Base-by-base conservation (phyloP, 176 grass and related monocot species). In the Luzula sylvatica region DNA sequence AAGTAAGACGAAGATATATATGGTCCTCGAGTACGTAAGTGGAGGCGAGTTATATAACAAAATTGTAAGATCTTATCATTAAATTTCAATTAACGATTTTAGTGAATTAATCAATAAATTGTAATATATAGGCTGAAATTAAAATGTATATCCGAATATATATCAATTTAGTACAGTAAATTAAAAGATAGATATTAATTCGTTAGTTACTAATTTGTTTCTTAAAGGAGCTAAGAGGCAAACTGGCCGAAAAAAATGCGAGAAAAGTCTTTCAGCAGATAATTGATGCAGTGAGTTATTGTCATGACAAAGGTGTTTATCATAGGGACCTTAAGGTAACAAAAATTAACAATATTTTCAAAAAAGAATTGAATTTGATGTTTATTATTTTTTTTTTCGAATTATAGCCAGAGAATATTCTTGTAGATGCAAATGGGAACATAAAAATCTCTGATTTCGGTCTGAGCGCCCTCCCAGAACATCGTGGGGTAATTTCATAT, bases 361-460 rank as follows among this genome's bases (percentile, higher is more conserved):
- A 13, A 4, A 14, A 52, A 40, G 14, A 49, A 59, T 29, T 7
- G 14, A 14, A 8, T 12, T 15, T 56, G 66, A 57, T 50, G 64
- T 71, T 8, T 38, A 43, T 65, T 51, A 48, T n/a, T n/a, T n/a
- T n/a, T n/a, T n/a, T n/a, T n/a, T n/a, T n/a, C n/a, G n/a, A n/a
- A 32, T 30, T 83, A 59, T 57, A 98, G 92, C 92, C 85, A 15
- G 78, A 87, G 72, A 98, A 98, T 67, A 68, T 98, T 53, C 92
- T 98, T 42, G 53, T 98, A 42, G 86, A 98, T 83, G 72, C 75
- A 54, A 86, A 98, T 65, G 86, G 92, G 55, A 90, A 87, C 65
- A 87, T 98, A 71, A 98, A 98, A 69, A 78, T 98, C 63, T 90
- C 81, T 7, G 86, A 98, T 73, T 98, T 98, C 23, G 92, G 92